Evolutionary conservation across 257 asterid genomes (phyloP), one percentile per base, ranked within the genome.

Genomic region (Solanum paucissectum): DNA sequence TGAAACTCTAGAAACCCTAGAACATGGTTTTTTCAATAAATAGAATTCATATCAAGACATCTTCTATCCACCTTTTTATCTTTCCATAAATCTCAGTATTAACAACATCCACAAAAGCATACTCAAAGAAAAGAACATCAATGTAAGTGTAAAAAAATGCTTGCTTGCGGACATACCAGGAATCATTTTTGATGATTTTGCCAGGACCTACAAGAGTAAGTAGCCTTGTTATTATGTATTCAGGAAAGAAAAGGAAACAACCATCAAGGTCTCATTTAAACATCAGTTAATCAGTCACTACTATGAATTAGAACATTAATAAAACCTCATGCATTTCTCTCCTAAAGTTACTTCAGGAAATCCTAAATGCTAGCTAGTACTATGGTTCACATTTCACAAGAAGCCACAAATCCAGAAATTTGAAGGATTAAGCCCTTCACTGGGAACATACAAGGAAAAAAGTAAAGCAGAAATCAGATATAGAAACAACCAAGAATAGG

Each of bases 181-280:
- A 91, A 94, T 94, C 98, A 95, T 94, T 94, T 94, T 95, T 40
- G 98, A 95, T 85, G 98, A 95, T 91, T 94, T 94, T 40, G 98
- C 98, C 90, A 95, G 92, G 86, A 95, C 98, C 98, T 95, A 90
- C 87, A 92, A 85, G 88, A n/a, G 86, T 75, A 29, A 88, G 90
- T 18, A 42, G 34, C 58, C 33, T 42, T 49, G 81, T 93, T 87
- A 95, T 91, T 46, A 49, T 87, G 27, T 76, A 86, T 62, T 37
- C 23, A 23, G 32, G 42, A 37, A 25, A 7, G 33, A 25, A 71
- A 60, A 69, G 25, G 64, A 33, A 75, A 87, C 68, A 83, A 62
- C 62, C 5, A 44, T 7, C 62, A 36, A 83, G 20, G 18, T 29
- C 3, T 29, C 44, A 82, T 81, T 60, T 20, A 46, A 38, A 32